Conservation (phyloP, 345 rosid species). For the Arabis hirsuta region DNA sequence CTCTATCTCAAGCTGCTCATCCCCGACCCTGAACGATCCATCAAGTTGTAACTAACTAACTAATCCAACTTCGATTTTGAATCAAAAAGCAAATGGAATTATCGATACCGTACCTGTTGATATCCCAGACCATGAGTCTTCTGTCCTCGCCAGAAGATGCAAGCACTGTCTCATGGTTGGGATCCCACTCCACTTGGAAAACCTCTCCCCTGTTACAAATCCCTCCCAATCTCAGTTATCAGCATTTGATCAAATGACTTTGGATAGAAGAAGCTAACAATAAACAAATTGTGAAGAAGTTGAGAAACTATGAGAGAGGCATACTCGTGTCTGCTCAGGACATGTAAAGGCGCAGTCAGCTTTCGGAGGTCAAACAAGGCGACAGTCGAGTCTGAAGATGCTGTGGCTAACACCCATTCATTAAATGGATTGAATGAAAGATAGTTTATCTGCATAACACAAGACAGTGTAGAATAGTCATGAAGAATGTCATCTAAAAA, state of each 20-base stretch:
- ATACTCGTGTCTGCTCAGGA: slow-evolving; percentile 75
- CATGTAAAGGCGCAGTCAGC: slow-evolving; percentile 66
- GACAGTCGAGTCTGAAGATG: slow-evolving; percentile 84
- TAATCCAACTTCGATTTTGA: slow-evolving; percentile 3
- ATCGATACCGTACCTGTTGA: slow-evolving; percentile 63
- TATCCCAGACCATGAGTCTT: slow-evolving; percentile 94
- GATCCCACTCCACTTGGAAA: slow-evolving; percentile 98
- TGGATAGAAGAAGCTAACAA: not conserved
- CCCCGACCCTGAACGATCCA: slow-evolving; percentile 62
- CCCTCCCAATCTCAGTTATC: not conserved
- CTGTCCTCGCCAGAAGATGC: slow-evolving; percentile 95
- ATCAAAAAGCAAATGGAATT: not conserved
- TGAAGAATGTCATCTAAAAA: not conserved
- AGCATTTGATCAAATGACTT: not conserved
- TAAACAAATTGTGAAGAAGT: slow-evolving; percentile 2
- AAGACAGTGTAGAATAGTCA: slow-evolving; percentile 1
- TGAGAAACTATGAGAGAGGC: slow-evolving; percentile 33
- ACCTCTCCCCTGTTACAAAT: slow-evolving; percentile 75
- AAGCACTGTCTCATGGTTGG: slow-evolving; percentile 86
- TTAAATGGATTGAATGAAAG: slow-evolving; percentile 85
- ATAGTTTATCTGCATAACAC: slow-evolving; percentile 64
- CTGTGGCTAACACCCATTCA: slow-evolving; percentile 92
- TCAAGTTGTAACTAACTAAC: slow-evolving; percentile 20
- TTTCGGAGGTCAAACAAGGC: slow-evolving; percentile 84
- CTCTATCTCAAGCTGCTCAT: slow-evolving; percentile 76